Conservation (phyloP, 78 protist species). For the Protostelium mycophagum region DNA sequence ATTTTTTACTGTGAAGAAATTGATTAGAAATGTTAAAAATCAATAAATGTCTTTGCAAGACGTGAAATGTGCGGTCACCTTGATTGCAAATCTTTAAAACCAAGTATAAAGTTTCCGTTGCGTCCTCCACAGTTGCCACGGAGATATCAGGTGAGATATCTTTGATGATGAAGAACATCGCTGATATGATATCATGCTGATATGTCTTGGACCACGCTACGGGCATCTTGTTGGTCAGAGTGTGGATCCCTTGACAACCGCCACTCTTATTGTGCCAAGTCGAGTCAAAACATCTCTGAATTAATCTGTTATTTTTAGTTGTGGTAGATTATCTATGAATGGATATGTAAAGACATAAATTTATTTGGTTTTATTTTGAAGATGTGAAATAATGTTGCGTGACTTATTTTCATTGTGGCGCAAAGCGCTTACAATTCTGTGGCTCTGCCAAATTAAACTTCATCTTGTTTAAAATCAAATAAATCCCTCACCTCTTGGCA, state of each 20-base stretch:
- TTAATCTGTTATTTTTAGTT: not conserved
- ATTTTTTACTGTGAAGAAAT: too few species aligned
- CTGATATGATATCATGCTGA: conserved; percentile 36
- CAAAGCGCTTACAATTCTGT: not conserved
- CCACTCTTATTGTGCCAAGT: conserved; percentile 36
- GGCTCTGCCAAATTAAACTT: not conserved
- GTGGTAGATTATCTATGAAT: too few species aligned
- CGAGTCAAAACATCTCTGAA: conserved; percentile 34
- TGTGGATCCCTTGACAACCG: conserved; percentile 28
- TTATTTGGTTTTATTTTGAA: too few species aligned
- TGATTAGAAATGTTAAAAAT: not conserved
- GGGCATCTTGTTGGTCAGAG: conserved; percentile 22
- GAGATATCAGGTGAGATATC: conserved; percentile 42
- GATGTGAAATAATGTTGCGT: too few species aligned
- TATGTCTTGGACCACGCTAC: conserved; percentile 13
- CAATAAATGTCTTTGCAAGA: too few species aligned
- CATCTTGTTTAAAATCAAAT: not conserved
- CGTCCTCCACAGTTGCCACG: conserved; percentile 33
- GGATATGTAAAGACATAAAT: too few species aligned
- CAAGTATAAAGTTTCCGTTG: conserved; percentile 11
- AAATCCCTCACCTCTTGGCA: not conserved
- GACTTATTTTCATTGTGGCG: too few species aligned
- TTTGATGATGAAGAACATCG: conserved; percentile 58
- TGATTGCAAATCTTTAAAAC: conserved; percentile 46
- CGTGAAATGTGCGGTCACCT: not conserved